Evolutionary conservation across 768 basidiomycete genomes (phyloP).

Genomic region (Calvatia gigantea): DNA sequence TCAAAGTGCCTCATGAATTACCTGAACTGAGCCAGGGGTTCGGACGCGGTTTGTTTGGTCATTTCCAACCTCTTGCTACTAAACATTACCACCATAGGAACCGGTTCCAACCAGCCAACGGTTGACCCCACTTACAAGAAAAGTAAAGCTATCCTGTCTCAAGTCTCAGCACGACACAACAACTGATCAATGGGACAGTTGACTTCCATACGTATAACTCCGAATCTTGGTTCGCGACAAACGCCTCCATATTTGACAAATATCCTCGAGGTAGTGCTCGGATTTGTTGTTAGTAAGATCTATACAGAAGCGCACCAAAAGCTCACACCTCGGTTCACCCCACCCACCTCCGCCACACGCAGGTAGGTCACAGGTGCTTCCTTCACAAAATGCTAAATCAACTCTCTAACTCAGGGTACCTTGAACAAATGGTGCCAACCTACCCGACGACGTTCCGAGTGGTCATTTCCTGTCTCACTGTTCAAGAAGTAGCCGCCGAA

Average conservation of each 20-base stretch:
- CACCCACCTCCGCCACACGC: no score
- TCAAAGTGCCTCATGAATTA: not conserved
- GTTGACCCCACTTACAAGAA: not conserved
- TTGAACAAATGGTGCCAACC: no score
- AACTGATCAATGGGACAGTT: not conserved
- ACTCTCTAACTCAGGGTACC: no score
- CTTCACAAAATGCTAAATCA: no score
- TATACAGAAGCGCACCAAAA: no score
- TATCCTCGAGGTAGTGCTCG: not conserved
- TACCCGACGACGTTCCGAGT: no score
- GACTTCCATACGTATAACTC: not conserved
- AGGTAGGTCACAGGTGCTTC: no score
- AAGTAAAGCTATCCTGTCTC: not conserved
- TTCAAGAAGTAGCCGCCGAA: no score
- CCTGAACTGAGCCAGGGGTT: not conserved
- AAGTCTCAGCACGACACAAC: not conserved
- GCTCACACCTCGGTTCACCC: no score
- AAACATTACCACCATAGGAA: not conserved
- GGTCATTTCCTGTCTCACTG: no score
- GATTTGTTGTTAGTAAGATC: not conserved
- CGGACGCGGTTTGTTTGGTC: not conserved
- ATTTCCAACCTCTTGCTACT: not conserved
- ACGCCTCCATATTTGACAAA: not conserved
- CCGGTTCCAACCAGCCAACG: not conserved
- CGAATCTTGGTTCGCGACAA: not conserved